phyloP scores from a whole-genome alignment of 495 filamentous ascomycete species.

The Trichocladium antarcticum region DNA sequence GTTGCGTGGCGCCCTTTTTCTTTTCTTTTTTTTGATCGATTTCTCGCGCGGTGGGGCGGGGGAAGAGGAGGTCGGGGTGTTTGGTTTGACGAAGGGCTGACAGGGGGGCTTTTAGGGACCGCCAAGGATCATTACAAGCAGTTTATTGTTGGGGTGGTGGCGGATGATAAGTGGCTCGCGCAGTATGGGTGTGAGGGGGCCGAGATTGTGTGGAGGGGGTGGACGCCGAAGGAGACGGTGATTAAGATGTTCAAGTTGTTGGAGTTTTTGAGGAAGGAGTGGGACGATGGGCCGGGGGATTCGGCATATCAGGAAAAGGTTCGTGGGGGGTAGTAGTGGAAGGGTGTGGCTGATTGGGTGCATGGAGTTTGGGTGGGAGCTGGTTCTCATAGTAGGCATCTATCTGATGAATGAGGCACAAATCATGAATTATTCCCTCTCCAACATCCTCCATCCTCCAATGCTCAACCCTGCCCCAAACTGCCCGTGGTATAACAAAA shows the following conservation, averaged over 20 bases:
- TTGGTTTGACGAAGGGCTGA: not conserved
- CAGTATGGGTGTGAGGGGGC: not conserved
- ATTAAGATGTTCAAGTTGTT: constrained; percentile 5
- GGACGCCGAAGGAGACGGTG: not conserved
- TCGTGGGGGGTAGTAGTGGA: not conserved
- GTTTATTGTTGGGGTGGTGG: constrained; percentile 6
- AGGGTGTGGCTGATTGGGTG: not conserved
- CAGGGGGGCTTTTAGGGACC: not conserved
- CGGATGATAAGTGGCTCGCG: constrained; percentile 3
- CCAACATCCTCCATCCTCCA: not conserved
- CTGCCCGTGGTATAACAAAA: not conserved
- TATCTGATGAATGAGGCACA: too few relatives aligned
- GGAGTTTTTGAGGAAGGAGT: constrained; percentile 5
- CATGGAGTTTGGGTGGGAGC: not conserved
- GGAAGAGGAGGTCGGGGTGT: too few relatives aligned
- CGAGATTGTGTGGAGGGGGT: not conserved
- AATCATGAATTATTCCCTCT: too few relatives aligned
- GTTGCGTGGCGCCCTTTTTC: too few relatives aligned
- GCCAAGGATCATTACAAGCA: constrained; percentile 9
- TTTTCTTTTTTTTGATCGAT: too few relatives aligned
- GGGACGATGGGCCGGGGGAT: constrained; percentile 1
- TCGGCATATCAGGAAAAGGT: not conserved
- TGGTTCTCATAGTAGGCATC: too few relatives aligned
- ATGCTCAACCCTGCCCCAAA: not conserved
- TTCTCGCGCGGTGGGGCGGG: too few relatives aligned